phyloP scores from a whole-genome alignment of 805 yeast species.

The Helenozyma rhizophorensis region DNA sequence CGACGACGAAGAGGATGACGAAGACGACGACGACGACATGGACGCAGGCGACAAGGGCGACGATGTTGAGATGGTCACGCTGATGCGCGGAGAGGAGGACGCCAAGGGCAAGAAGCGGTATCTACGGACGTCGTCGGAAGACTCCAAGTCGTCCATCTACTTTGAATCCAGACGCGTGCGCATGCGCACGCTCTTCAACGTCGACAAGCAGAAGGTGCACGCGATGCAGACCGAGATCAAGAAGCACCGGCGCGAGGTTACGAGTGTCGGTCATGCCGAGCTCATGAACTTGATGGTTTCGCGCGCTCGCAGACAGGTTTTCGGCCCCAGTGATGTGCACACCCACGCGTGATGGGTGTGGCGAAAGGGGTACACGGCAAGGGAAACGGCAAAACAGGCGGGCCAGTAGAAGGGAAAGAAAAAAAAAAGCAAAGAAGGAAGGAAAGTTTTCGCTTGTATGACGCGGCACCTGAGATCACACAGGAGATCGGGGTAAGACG shows the following conservation, averaged over 20 bases:
- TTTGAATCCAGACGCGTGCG: constrained; percentile 4
- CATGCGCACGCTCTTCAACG: constrained; percentile 11
- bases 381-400: no score
- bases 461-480: no score
- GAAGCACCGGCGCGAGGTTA: constrained; percentile 4
- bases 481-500: no score
- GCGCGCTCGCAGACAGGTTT: constrained; percentile 10
- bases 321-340: no score
- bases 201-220: constrained; percentile 13
- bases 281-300: constrained; percentile 5
- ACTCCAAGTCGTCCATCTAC: constrained; percentile 2
- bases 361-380: no score
- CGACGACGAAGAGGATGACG: constrained; percentile 19
- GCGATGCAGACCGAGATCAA: constrained; percentile 9
- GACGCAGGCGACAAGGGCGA: constrained; percentile 6
- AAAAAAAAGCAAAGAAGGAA: no score
- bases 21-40: constrained; percentile 17
- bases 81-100: constrained; percentile 1
- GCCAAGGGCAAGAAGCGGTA: constrained; percentile 11
- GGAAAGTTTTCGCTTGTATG: no score
- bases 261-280: constrained; percentile 12
- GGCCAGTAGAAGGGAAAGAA: no score
- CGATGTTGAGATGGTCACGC: no score
- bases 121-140: constrained; percentile 4
- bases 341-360: no score